Conservation (phyloP, 495 filamentous ascomycete genomes). For the Podospora appendiculata region DNA sequence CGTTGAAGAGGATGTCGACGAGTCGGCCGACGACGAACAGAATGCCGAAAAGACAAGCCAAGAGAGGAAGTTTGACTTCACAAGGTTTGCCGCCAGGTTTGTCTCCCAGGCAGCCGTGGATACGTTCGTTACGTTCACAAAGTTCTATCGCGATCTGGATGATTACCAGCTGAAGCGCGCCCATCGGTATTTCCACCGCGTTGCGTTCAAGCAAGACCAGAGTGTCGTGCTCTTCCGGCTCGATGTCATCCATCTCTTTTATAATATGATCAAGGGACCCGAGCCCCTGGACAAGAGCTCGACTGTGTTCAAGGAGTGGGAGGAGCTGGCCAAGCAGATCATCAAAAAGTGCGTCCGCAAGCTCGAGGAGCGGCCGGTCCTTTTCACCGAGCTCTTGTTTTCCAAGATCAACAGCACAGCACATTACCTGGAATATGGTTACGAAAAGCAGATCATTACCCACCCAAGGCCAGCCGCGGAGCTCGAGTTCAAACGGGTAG, state of each 20-base stretch:
- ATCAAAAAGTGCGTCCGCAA: constrained; percentile 69
- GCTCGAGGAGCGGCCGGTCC: constrained; percentile 70
- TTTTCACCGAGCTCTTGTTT: constrained; percentile 86
- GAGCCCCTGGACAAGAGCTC: constrained; percentile 59
- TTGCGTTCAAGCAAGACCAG: constrained; percentile 91
- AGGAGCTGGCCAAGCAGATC: constrained; percentile 77
- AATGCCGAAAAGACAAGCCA: constrained; percentile 57
- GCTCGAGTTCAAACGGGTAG: constrained; percentile 68
- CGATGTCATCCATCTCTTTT: constrained; percentile 81
- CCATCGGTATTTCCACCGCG: constrained; percentile 90
- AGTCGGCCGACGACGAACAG: constrained; percentile 70
- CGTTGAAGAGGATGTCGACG: constrained; percentile 46
- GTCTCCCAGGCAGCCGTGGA: constrained; percentile 77
- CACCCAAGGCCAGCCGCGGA: constrained; percentile 56
- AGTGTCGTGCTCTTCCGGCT: constrained; percentile 80
- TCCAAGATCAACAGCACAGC: constrained; percentile 80
- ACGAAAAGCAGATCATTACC: constrained; percentile 67
- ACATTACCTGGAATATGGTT: constrained; percentile 83
- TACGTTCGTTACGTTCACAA: constrained; percentile 76
- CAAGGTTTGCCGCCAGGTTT: constrained; percentile 71
- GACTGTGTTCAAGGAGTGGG: constrained; percentile 77
- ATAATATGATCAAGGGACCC: constrained; percentile 89
- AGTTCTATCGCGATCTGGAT: constrained; percentile 75
- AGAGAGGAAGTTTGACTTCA: constrained; percentile 94
- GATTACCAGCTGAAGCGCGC: constrained; percentile 80